Evolutionary conservation across 2,329 filamentous ascomycete genomes (phyloP), one percentile per base, ranked within the genome.

Genomic region (Ceratocystiopsis sp.): DNA sequence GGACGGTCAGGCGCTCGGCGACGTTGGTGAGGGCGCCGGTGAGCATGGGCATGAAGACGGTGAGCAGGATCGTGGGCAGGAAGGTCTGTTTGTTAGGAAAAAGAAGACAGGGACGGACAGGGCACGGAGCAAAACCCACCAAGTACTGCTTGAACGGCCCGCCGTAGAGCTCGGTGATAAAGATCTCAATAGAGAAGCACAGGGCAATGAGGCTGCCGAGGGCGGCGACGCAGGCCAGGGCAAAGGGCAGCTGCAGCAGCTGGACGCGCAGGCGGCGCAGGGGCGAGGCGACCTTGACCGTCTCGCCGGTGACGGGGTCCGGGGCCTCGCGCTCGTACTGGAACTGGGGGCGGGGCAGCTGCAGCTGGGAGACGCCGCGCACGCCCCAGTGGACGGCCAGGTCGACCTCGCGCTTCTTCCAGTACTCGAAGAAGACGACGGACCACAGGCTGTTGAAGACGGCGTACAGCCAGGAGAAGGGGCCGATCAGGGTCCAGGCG

Each of bases 111-210:
- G 19, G 9, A 29, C 5, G 9, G 10, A 29, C 5, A 29, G 9
- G 19, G 19, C 11, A 29, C 5, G 10, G 9, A 7, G 19, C 11
- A 29, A 17, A 2, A 45, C 76, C 59, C 59, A 87, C 85, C 51
- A 98, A 59, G 46, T 93, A 79, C 17, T 73, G 72, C 63, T 96
- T 93, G 49, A 93, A 76, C 0, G 86, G 85, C 0, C 91, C 91
- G 46, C 78, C 73, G 59, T 98, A 96, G 15, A 96, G 78, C 60
- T 98, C 86, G 0, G 83, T 87, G 51, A 98, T 84, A 62, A 96
- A 95, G 32, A 96, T 84, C 57, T 98, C 91, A 48, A 95, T 84
- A 9, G 79, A 83, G 59, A 96, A 96, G 55, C 84, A 91, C 14
- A 75, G 75, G 13, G 83, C 77, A 50, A 96, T 94, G 52, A 96